A percentile compares a stretch with the other conserved stretches of the same genome.
phyloP scores from a whole-genome alignment of 2,329 filamentous ascomycete genomes.

The Didymosphaeria variabile region DNA sequence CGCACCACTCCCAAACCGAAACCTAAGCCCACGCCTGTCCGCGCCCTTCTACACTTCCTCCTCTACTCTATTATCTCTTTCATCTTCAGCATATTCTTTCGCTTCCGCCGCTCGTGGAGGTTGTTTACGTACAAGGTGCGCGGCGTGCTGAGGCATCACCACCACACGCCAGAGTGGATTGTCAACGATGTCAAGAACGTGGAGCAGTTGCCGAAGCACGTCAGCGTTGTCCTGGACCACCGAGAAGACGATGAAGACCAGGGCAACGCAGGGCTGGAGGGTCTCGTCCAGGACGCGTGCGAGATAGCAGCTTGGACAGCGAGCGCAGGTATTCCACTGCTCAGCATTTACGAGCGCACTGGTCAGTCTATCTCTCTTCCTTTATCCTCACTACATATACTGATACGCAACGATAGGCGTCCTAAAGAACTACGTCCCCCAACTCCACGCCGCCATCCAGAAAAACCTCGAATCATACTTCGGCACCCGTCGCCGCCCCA shows the following conservation, averaged over 20 bases:
- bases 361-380: slow-evolving; percentile 63
- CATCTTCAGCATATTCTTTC: slow-evolving; percentile 88
- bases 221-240: slow-evolving; percentile 84
- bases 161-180: slow-evolving; percentile 92
- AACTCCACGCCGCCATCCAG: slow-evolving; percentile 80
- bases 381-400: neutral
- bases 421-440: slow-evolving; percentile 88
- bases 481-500: slow-evolving; percentile 71
- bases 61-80: slow-evolving; percentile 77
- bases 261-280: slow-evolving; percentile 78
- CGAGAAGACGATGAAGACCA: slow-evolving; percentile 69
- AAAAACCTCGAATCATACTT: slow-evolving; percentile 89
- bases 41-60: slow-evolving; percentile 69
- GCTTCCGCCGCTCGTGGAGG: slow-evolving; percentile 81
- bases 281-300: slow-evolving; percentile 86
- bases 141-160: slow-evolving; percentile 91
- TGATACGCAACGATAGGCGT: slow-evolving; percentile 65
- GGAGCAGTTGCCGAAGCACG: slow-evolving; percentile 78
- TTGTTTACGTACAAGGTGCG: slow-evolving; percentile 79
- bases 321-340: slow-evolving; percentile 82
- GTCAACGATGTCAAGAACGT: slow-evolving; percentile 82
- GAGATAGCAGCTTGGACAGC: slow-evolving; percentile 95
- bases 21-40: slow-evolving; percentile 66
- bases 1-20: slow-evolving; percentile 26
- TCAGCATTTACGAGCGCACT: slow-evolving; percentile 92